Evolutionary conservation across 1,284 basidiomycete genomes (phyloP).

Genomic region (Marasmius oreades): DNA sequence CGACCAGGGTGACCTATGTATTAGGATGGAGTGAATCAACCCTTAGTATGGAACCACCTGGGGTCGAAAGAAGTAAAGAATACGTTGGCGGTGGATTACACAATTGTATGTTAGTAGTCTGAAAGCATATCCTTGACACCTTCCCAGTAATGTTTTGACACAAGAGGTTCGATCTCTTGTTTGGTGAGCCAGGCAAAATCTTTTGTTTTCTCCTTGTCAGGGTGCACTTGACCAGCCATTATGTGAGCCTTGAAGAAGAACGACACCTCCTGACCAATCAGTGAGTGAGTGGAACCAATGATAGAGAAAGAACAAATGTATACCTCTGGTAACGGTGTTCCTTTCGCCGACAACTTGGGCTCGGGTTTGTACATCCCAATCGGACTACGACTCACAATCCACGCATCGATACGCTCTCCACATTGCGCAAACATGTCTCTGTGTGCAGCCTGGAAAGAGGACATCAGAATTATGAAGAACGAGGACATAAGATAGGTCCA

Average conservation of each 20-base stretch:
- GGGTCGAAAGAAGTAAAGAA: too few relatives aligned
- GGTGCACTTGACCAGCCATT: conserved; percentile 70
- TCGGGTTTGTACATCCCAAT: conserved; percentile 46
- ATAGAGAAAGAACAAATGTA: conserved; percentile 9
- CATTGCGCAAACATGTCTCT: conserved; percentile 64
- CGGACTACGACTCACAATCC: conserved; percentile 76
- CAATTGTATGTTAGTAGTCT: conserved; percentile 43
- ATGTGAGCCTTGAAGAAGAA: conserved; percentile 88
- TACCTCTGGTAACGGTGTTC: conserved; percentile 33
- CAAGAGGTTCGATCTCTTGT: conserved; percentile 72
- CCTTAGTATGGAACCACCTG: too few relatives aligned
- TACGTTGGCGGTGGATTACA: too few relatives aligned
- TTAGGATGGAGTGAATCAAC: conserved; percentile 23
- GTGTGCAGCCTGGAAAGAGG: conserved; percentile 55
- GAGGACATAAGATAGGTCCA: neutral
- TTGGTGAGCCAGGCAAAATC: conserved; percentile 92
- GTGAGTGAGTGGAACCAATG: conserved; percentile 5
- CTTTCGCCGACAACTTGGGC: conserved; percentile 20
- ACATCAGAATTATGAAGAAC: conserved; percentile 11
- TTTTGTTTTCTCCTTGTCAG: conserved; percentile 46
- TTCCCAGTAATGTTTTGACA: conserved; percentile 69
- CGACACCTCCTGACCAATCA: conserved; percentile 36
- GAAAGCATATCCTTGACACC: conserved; percentile 79
- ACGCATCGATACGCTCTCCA: conserved; percentile 75
- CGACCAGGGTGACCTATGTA: conserved; percentile 28